phyloP scores from a whole-genome alignment of 1,284 basidiomycete species.

The Trichosporon faecale region DNA sequence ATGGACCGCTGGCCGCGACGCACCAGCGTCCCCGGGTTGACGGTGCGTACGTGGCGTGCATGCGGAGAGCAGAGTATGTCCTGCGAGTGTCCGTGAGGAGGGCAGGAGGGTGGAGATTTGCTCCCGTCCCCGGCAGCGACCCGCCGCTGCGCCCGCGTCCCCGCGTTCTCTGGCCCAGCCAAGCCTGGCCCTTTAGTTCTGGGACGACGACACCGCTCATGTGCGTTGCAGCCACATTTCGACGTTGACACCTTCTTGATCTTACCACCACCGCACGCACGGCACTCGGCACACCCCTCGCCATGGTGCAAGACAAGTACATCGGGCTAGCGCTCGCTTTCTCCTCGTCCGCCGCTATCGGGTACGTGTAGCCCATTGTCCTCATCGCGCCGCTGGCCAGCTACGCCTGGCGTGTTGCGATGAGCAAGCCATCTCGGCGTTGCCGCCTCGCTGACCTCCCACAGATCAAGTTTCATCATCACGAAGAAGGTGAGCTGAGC shows the following conservation, averaged over 20 bases:
- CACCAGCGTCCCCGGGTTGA: neutral
- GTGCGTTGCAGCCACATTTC: neutral
- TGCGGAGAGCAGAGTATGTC: neutral
- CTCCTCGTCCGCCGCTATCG: conserved; percentile 49
- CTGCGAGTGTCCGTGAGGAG: neutral
- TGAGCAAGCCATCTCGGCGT: neutral
- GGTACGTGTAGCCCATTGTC: conserved; percentile 13
- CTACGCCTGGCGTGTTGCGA: neutral
- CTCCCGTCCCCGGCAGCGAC: neutral
- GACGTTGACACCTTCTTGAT: neutral
- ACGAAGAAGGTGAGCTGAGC: conserved; percentile 76
- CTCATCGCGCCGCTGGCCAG: too few species aligned
- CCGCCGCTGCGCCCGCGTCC: neutral
- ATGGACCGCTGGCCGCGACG: neutral
- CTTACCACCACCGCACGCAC: neutral
- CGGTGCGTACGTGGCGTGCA: neutral
- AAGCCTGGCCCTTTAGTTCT: neutral
- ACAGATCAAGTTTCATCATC: conserved; percentile 72
- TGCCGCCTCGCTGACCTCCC: neutral
- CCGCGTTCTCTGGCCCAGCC: too few species aligned
- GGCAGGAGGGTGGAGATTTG: neutral
- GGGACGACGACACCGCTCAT: neutral
- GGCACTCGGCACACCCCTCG: neutral
- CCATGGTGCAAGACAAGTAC: conserved; percentile 70
- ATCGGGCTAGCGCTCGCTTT: conserved; percentile 83